Conservation (phyloP, 805 yeast genomes). For the Lipomyces orientalis region DNA sequence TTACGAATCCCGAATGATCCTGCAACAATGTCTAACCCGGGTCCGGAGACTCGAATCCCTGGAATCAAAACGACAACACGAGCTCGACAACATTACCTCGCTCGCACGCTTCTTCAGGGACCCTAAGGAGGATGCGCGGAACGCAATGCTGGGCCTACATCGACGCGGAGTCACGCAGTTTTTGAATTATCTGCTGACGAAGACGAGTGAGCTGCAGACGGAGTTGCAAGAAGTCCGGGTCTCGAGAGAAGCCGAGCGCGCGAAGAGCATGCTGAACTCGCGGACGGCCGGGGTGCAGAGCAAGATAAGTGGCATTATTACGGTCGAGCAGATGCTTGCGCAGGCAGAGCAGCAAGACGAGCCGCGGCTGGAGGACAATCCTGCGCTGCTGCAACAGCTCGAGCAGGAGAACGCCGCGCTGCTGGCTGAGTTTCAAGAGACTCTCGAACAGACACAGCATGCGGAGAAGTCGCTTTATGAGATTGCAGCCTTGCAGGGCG, state of each 20-base stretch:
- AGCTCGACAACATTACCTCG: background rate
- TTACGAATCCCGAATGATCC: slow-evolving; percentile 46
- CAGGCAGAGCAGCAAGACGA: slow-evolving; percentile 7
- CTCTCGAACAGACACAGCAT: slow-evolving; percentile 46
- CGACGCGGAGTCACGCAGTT: slow-evolving; percentile 48
- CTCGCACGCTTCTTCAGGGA: slow-evolving; percentile 6
- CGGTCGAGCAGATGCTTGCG: slow-evolving; percentile 12
- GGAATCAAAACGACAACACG: slow-evolving; percentile 30
- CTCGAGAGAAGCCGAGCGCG: slow-evolving; percentile 41
- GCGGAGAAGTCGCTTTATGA: slow-evolving; percentile 56
- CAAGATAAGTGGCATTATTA: background rate
- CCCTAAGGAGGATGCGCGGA: slow-evolving; percentile 6
- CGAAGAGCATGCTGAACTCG: slow-evolving; percentile 34
- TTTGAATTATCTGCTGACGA: slow-evolving; percentile 44
- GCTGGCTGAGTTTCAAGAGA: slow-evolving; percentile 46
- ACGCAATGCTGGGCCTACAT: slow-evolving; percentile 43
- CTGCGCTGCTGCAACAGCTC: slow-evolving; percentile 42
- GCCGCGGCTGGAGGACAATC: slow-evolving; percentile 3
- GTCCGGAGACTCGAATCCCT: slow-evolving; percentile 42
- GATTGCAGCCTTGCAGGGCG: slow-evolving; percentile 75
- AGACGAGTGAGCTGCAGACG: slow-evolving; percentile 44
- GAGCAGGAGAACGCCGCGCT: slow-evolving; percentile 47
- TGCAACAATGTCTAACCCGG: slow-evolving; percentile 45
- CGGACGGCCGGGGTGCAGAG: slow-evolving; percentile 5
- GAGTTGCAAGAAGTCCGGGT: slow-evolving; percentile 47